These are phyloP conservation scores for Linaria vulgaris DNA, from an alignment of 257 asterid species.

Conservation along the genomic window DNA sequence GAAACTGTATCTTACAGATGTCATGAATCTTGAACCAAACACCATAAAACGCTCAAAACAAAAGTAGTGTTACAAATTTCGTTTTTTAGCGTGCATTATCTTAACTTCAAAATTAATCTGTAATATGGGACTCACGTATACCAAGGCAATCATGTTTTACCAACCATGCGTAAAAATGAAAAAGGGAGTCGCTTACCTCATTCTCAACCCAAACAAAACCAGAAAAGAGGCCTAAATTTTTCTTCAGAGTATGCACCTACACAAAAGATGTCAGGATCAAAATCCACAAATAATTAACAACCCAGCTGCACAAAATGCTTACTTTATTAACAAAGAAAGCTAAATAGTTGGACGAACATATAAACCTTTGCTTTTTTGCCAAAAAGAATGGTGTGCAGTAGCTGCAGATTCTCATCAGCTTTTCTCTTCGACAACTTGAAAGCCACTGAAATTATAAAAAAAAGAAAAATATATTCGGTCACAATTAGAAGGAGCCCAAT, in stretches of 20 bases:
- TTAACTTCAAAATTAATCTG: not conserved
- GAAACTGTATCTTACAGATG: not conserved
- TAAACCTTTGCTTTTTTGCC: constrained; percentile 84
- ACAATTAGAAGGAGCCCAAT: constrained; percentile 5
- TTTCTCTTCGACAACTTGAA: constrained; percentile 90
- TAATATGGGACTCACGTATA: constrained; percentile 19
- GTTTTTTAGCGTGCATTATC: not conserved
- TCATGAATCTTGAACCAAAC: not conserved
- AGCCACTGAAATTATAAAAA: constrained; percentile 69
- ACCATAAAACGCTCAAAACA: constrained; percentile 8
- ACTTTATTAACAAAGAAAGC: constrained; percentile 1
- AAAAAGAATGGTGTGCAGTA: constrained; percentile 79
- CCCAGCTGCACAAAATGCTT: constrained; percentile 11
- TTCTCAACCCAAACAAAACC: constrained; percentile 85
- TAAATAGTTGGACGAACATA: not conserved
- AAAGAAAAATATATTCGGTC: constrained; percentile 28
- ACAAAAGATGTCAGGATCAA: constrained; percentile 24
- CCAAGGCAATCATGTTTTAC: not conserved
- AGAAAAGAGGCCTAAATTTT: constrained; percentile 85
- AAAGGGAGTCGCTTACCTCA: constrained; percentile 50
- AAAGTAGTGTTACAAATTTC: not conserved
- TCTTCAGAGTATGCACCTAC: constrained; percentile 73
- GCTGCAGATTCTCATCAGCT: constrained; percentile 82
- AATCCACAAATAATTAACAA: constrained; percentile 20
- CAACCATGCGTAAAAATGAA: constrained; percentile 9